Evolutionary conservation across 2,329 filamentous ascomycete genomes (phyloP).

Genomic region (Sarocladiaceae sp.): DNA sequence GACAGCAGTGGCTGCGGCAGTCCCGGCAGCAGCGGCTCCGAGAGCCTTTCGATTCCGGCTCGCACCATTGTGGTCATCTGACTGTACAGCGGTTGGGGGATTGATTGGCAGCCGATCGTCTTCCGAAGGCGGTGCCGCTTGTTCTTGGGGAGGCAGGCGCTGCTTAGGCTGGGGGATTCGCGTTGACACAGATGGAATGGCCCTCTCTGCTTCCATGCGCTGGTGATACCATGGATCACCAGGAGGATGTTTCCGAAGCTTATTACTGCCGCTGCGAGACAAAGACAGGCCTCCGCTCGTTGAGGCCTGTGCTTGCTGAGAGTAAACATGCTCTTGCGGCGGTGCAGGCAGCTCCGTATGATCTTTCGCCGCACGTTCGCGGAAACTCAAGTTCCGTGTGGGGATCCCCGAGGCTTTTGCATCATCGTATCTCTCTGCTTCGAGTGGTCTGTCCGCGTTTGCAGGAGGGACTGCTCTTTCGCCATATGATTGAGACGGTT

Average conservation of each 20-base stretch:
- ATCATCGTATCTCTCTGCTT: background rate
- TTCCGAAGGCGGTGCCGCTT: slow-evolving; percentile 15
- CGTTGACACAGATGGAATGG: background rate
- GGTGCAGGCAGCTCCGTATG: slow-evolving; percentile 29
- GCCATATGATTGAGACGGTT: background rate
- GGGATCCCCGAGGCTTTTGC: slow-evolving; percentile 28
- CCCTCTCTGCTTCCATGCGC: slow-evolving; percentile 35
- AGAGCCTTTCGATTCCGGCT: background rate
- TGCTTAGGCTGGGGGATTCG: background rate
- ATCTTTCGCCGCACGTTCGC: slow-evolving; percentile 47
- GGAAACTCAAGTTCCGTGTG: slow-evolving; percentile 53
- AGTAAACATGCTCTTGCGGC: slow-evolving; percentile 9
- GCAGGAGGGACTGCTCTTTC: background rate
- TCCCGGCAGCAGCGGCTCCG: background rate
- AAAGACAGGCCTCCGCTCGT: slow-evolving; percentile 30
- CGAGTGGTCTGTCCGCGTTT: background rate
- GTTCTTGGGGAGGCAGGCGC: background rate
- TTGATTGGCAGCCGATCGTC: slow-evolving; percentile 28
- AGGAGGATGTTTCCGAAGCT: slow-evolving; percentile 51
- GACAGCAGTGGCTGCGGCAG: background rate
- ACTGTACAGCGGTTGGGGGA: slow-evolving; percentile 15
- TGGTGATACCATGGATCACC: slow-evolving; percentile 40
- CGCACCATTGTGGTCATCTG: background rate
- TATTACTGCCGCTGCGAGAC: slow-evolving; percentile 48
- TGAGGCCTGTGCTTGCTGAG: slow-evolving; percentile 20